phyloP scores from a whole-genome alignment of 2,329 filamentous ascomycete species.

The Cladophialophora carrionii region DNA sequence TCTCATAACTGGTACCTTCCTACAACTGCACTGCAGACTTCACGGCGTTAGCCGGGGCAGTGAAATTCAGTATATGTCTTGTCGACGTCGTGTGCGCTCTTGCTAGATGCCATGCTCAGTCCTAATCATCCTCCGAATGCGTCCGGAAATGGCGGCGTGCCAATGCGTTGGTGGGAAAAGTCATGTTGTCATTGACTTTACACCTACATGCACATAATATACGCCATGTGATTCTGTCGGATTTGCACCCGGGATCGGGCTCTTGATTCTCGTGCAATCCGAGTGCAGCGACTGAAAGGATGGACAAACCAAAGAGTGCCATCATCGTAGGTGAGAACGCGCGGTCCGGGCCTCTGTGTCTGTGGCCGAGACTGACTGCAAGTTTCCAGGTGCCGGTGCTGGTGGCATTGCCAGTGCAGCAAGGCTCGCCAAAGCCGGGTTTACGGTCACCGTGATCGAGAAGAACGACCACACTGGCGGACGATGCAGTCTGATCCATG shows the following conservation, averaged over 20 bases:
- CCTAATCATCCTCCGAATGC: neutral
- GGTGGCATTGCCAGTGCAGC: conserved; percentile 74
- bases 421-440: conserved; percentile 70
- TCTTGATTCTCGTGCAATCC: neutral
- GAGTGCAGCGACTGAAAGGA: conserved; percentile 11
- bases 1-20: neutral
- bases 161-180: conserved; percentile 20
- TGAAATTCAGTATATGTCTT: neutral
- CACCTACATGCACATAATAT: conserved; percentile 5
- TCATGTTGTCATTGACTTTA: conserved; percentile 37
- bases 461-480: conserved; percentile 75
- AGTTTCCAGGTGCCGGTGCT: conserved; percentile 64
- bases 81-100: neutral
- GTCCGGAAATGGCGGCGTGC: conserved; percentile 3
- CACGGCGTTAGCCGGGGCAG: neutral
- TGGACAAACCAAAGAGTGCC: conserved; percentile 50
- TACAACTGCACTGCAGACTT: neutral
- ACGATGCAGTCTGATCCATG: conserved; percentile 67
- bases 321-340: conserved; percentile 57
- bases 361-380: conserved; percentile 2
- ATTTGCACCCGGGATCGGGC: conserved; percentile 1
- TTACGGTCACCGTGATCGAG: conserved; percentile 74
- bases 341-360: neutral
- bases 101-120: neutral
- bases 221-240: conserved; percentile 25